These are phyloP conservation scores for Claviceps pazoutovae DNA, from an alignment of 2,329 filamentous ascomycete species.

Conservation along the genomic window DNA sequence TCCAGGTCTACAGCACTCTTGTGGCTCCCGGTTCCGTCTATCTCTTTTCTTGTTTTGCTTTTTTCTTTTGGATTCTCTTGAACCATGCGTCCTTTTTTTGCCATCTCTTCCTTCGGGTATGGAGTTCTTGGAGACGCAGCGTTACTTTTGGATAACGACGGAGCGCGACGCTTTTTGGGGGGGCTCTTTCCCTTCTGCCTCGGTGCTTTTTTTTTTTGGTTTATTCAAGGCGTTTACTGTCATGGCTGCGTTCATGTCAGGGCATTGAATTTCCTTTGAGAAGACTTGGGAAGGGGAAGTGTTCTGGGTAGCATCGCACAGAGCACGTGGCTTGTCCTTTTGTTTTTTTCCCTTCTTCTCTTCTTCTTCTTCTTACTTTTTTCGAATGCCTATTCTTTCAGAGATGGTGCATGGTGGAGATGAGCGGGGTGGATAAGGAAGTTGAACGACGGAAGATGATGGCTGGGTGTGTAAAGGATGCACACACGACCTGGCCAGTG, in stretches of 20 bases:
- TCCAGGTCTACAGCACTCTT: background rate
- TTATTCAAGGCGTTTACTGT: background rate
- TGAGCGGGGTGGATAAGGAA: too few species aligned
- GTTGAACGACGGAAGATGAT: too few species aligned
- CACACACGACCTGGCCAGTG: too few species aligned
- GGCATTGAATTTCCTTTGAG: background rate
- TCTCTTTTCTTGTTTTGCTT: background rate
- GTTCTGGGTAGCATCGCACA: background rate
- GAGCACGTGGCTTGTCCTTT: background rate
- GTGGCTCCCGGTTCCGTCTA: background rate
- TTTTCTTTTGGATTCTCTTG: background rate
- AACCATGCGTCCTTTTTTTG: background rate
- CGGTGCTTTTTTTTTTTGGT: too few species aligned
- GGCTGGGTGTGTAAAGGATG: too few species aligned
- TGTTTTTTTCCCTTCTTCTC: background rate
- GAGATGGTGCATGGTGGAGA: too few species aligned
- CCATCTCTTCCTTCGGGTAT: background rate
- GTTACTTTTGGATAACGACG: too few species aligned
- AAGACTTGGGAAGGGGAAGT: background rate
- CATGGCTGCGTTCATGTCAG: constrained; percentile 1
- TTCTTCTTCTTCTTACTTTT: background rate
- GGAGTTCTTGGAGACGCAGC: background rate
- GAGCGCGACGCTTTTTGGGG: too few species aligned
- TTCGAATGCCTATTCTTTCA: constrained; percentile 12
- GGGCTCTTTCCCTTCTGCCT: too few species aligned